Evolutionary conservation across 2,329 filamentous ascomycete genomes (phyloP).

Genomic region (Botrytis porri): DNA sequence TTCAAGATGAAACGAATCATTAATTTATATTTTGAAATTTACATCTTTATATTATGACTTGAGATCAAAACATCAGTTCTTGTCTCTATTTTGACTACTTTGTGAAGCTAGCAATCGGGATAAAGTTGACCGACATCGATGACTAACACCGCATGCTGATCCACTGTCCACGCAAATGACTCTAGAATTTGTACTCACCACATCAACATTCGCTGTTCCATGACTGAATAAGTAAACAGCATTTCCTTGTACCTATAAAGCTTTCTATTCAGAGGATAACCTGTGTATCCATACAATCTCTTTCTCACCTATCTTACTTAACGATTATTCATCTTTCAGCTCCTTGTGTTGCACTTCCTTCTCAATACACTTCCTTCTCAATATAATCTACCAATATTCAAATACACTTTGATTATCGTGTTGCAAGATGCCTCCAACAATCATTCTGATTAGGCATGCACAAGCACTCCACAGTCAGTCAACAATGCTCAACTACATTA

Average conservation of each 20-base stretch:
- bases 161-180: neutral
- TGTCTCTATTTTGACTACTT: neutral
- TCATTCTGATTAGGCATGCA: conserved; percentile 45
- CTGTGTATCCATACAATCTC: no score
- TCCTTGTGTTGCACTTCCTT: neutral
- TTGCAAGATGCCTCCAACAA: conserved; percentile 40
- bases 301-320: neutral
- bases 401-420: neutral
- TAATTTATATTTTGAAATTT: neutral
- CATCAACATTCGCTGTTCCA: neutral
- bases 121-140: neutral
- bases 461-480: conserved; percentile 44
- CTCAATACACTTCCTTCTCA: no score
- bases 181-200: neutral
- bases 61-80: neutral
- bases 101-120: neutral
- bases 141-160: neutral
- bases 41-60: no score
- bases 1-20: neutral
- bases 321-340: neutral
- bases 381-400: neutral
- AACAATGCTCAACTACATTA: neutral
- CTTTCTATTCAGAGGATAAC: neutral
- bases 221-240: no score
- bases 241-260: neutral